These are phyloP conservation scores for Prinsepia uniflora DNA, from an alignment of 306 rosid genomes.

Conservation along the genomic window DNA sequence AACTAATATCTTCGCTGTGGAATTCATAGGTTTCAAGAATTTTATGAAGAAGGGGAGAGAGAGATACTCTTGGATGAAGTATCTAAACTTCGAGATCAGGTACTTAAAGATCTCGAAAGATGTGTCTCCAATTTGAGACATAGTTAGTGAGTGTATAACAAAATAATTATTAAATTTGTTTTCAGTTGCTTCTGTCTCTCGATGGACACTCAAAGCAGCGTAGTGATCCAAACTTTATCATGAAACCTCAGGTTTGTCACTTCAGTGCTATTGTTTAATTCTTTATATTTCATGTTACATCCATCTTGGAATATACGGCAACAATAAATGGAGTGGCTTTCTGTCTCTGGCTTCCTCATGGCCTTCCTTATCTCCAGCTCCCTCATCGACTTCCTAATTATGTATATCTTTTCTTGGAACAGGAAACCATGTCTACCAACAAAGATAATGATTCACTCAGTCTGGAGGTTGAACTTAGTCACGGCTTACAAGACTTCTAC, in stretches of 20 bases:
- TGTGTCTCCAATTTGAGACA: constrained; percentile 18
- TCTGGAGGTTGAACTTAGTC: constrained; percentile 44
- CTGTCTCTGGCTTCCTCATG: neutral
- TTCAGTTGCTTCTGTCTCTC: constrained; percentile 71
- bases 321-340: neutral
- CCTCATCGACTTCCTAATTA: neutral
- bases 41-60: constrained; percentile 93
- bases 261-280: constrained; percentile 10
- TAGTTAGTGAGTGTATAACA: constrained; percentile 21
- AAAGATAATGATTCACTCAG: constrained; percentile 37
- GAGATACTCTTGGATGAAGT: constrained; percentile 69
- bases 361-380: neutral
- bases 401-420: constrained; percentile 21
- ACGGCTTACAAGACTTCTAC: constrained; percentile 9
- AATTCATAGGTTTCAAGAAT: constrained; percentile 79
- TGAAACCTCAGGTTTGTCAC: constrained; percentile 57
- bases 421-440: constrained; percentile 37
- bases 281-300: constrained; percentile 16
- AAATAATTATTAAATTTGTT: constrained; percentile 8
- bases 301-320: neutral
- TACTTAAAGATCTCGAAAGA: constrained; percentile 19
- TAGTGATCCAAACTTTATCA: constrained; percentile 30
- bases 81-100: constrained; percentile 76
- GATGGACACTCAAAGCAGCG: constrained; percentile 47
- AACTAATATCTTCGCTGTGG: constrained; percentile 15